A percentile compares a stretch with the other conserved stretches of the same genome.
Conservation (phyloP, 495 filamentous ascomycete genomes). For the Talaromyces stipitatus region DNA sequence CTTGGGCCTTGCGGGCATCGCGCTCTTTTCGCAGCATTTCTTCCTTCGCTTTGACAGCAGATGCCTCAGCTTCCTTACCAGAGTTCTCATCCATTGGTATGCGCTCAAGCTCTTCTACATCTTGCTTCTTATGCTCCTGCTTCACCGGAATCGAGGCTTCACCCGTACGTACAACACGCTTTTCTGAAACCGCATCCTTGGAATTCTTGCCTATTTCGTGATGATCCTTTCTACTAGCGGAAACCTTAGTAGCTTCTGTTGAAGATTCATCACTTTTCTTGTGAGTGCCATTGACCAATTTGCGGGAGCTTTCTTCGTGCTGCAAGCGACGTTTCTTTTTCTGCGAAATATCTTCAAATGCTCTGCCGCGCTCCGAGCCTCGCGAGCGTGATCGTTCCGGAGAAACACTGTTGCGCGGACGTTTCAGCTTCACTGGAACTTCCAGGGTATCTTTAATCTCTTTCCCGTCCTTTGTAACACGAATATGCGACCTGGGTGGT, state of each 20-base stretch:
- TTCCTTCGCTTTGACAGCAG: slow-evolving; percentile 11
- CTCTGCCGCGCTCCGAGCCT: slow-evolving; percentile 23
- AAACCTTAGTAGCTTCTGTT: slow-evolving; percentile 15
- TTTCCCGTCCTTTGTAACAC: slow-evolving; percentile 33
- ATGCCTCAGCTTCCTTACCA: slow-evolving; percentile 12
- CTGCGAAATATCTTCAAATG: slow-evolving; percentile 10
- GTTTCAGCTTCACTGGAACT: slow-evolving; percentile 37
- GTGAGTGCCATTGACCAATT: slow-evolving; percentile 20
- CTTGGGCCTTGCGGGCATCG: slow-evolving; percentile 32
- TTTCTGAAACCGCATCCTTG: slow-evolving; percentile 1
- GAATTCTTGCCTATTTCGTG: slow-evolving; percentile 12
- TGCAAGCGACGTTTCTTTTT: slow-evolving; percentile 46
- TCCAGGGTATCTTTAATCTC: slow-evolving; percentile 24
- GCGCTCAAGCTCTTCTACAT: slow-evolving; percentile 19
- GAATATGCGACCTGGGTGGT: slow-evolving; percentile 24
- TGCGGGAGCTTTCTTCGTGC: slow-evolving; percentile 32
- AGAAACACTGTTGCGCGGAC: slow-evolving; percentile 58
- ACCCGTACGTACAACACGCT: slow-evolving; percentile 2
- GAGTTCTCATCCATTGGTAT: slow-evolving; percentile 18
- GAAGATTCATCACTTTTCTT: slow-evolving; percentile 23
- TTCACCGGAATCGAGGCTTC: slow-evolving; percentile 15
- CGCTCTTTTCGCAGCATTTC: slow-evolving; percentile 37
- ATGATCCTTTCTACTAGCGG: slow-evolving; percentile 18
- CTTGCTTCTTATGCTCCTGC: slow-evolving; percentile 25
- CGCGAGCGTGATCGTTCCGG: slow-evolving; percentile 53